Percentiles rank a stretch among this genome's conserved stretches.
Conservation (phyloP, 345 rosid species). For the Linum usitatissimum region DNA sequence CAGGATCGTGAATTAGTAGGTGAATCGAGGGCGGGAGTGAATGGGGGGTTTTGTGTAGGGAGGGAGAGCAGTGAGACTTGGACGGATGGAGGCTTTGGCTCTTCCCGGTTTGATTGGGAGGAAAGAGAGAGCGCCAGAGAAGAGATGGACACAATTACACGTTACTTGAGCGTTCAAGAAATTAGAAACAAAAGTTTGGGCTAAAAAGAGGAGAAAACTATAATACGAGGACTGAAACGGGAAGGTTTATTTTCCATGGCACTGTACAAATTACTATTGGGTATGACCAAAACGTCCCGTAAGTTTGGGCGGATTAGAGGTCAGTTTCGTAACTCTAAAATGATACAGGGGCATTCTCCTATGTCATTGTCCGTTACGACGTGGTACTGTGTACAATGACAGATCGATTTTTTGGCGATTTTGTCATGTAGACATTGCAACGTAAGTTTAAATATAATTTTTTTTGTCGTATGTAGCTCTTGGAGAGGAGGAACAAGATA, state of each 20-base stretch:
- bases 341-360: too few species aligned
- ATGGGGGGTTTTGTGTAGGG: neutral
- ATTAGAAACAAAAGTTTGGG: neutral
- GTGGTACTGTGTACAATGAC: too few species aligned
- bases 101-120: neutral
- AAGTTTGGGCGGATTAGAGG: too few species aligned
- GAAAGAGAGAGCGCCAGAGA: neutral
- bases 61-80: neutral
- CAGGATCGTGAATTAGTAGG: neutral
- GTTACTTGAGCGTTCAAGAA: too few species aligned
- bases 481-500: too few species aligned
- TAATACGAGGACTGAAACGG: neutral
- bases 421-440: too few species aligned
- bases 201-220: neutral
- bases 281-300: too few species aligned
- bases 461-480: too few species aligned
- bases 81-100: neutral
- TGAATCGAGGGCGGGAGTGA: neutral
- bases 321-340: too few species aligned
- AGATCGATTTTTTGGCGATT: too few species aligned
- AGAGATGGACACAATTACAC: neutral
- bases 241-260: neutral
- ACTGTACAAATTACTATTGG: neutral
- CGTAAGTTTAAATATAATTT: too few species aligned
- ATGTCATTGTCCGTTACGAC: too few species aligned